A percentile compares a stretch with the other conserved stretches of the same genome.
phyloP scores from a whole-genome alignment of 495 filamentous ascomycete species.

The Stereocaulon alpinum region DNA sequence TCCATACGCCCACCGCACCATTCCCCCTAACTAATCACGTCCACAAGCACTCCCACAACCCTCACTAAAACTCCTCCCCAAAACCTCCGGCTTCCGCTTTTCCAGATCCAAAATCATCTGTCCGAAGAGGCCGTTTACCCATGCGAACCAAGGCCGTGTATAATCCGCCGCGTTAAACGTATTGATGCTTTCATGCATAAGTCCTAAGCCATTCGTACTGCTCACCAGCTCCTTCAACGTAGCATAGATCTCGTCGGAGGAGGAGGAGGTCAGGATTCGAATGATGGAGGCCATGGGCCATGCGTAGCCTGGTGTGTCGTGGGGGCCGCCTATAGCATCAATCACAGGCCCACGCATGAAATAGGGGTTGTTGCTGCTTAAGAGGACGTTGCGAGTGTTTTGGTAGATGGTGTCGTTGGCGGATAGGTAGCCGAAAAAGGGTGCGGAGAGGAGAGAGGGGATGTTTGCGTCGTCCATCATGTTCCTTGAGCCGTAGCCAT shows the following conservation, averaged over 20 bases:
- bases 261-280: conserved; percentile 39
- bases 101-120: conserved; percentile 51
- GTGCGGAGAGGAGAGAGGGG: conserved; percentile 43
- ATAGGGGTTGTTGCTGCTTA: conserved; percentile 44
- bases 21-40: no score
- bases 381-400: conserved; percentile 36
- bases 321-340: conserved; percentile 44
- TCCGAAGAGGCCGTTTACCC: conserved; percentile 59
- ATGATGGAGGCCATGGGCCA: conserved; percentile 53
- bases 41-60: no score
- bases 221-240: conserved; percentile 37
- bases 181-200: conserved; percentile 53
- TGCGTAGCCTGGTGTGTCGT: conserved; percentile 43
- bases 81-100: conserved; percentile 1
- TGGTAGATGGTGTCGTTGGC: conserved; percentile 36
- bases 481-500: conserved; percentile 41
- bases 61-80: background rate
- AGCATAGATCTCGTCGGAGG: conserved; percentile 33
- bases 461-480: conserved; percentile 56
- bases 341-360: conserved; percentile 44
- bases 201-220: conserved; percentile 40
- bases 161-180: conserved; percentile 38
- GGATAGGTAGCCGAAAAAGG: conserved; percentile 39
- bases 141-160: conserved; percentile 56
- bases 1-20: no score